phyloP scores from a whole-genome alignment of 2,329 filamentous ascomycete species.

The Aureobasidium sp. region DNA sequence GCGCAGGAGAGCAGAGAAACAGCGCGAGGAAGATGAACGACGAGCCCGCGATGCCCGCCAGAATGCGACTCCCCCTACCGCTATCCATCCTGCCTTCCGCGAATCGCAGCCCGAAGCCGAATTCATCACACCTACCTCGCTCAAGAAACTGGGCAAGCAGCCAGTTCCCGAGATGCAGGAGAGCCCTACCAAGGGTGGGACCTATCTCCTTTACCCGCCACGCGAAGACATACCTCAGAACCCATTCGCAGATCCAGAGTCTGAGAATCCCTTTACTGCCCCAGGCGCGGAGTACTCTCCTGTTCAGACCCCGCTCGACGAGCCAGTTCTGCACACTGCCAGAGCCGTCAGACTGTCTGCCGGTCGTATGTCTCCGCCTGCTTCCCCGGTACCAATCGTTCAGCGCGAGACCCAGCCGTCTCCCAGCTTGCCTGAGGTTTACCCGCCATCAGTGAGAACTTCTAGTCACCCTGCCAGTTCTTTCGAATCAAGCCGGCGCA shows the following conservation, averaged over 20 bases:
- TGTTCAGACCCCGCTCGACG: constrained; percentile 34
- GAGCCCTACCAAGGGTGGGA: constrained; percentile 20
- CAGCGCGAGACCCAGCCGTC: constrained; percentile 33
- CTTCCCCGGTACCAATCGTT: constrained; percentile 31
- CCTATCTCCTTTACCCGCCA: constrained; percentile 16
- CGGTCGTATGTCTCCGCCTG: constrained; percentile 26
- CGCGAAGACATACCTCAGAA: constrained; percentile 16
- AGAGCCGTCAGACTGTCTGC: constrained; percentile 39
- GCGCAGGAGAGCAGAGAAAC: constrained; percentile 55
- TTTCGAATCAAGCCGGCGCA: constrained; percentile 20
- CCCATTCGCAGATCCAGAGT: constrained; percentile 21
- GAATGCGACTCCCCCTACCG: constrained; percentile 17
- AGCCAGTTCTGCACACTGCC: constrained; percentile 41
- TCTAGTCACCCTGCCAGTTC: constrained; percentile 12
- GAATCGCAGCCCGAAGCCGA: constrained; percentile 10
- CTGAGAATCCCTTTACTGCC: constrained; percentile 15
- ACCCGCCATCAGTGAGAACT: constrained; percentile 22
- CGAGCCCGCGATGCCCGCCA: constrained; percentile 39
- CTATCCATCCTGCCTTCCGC: constrained; percentile 27
- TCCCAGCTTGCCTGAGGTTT: constrained; percentile 46
- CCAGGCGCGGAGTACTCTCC: constrained; percentile 20
- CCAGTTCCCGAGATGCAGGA: not conserved
- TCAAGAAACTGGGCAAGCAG: constrained; percentile 3
- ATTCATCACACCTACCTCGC: not conserved
- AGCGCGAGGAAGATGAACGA: constrained; percentile 46